Base-by-base conservation (phyloP, 768 basidiomycete species). In the Xerocomus brunneocitrinus region DNA sequence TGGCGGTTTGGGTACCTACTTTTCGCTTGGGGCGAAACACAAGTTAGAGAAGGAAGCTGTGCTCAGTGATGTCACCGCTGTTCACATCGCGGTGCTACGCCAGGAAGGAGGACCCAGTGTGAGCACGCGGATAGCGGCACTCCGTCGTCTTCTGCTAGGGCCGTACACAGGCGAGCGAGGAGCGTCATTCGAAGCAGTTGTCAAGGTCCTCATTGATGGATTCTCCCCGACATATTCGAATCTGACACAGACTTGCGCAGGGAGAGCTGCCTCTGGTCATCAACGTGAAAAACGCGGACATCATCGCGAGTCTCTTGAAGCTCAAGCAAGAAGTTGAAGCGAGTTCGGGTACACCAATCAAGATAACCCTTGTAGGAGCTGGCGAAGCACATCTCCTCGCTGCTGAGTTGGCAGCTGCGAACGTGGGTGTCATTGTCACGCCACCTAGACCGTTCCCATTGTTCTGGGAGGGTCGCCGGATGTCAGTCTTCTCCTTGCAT, bases 341-440 rank as follows among this genome's bases (percentile, higher is more conserved):
- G 8, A 54, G 55, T n/a, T 67, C 63, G 7, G 65, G 68, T 9
- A 52, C 55, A 0, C 60, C 49, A 0, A 71, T 66, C 12, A 63
- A 76, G 31, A 67, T 82, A 62, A 82, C 82, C 0, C 78, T 89
- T 53, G 67, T 74, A 5, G 83, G 86, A 36, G 89, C 75, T 0
- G 61, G 77, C 1, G 87, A 91, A 66, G 76, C 75, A 0, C 76
- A 70, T 50, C 59, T 76, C 2, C 49, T 81, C 28, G 78, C 78
- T 32, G 57, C 71, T 9, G 73, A 79, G 42, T 61, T 81, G 36
- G 77, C 76, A 67, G 62, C 69, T 22, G 85, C 85, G 2, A 73
- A 75, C 12, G 78, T 93, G 2, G 85, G 86, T 24, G 86, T 93
- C 12, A 77, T 95, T 38, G 71, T 94, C 35, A 72, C 78, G 0